phyloP scores from a whole-genome alignment of 441 rosid genomes.

The Jatropha podagrica region DNA sequence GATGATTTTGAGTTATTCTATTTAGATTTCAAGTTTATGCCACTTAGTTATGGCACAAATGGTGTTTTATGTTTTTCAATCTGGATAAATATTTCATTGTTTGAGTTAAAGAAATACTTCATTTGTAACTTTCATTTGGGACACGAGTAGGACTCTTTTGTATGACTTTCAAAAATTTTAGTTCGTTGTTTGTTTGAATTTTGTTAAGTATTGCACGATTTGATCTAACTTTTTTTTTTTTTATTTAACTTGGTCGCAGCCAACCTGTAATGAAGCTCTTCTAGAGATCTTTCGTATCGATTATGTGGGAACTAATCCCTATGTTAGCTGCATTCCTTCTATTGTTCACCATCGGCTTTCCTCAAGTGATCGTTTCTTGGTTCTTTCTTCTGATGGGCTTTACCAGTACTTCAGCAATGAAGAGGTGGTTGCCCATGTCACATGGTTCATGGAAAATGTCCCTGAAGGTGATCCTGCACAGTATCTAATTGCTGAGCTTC shows the following conservation, averaged over 20 bases:
- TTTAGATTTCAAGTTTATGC: neutral
- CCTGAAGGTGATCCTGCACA: constrained; percentile 99
- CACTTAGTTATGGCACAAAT: neutral
- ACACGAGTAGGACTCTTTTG: neutral
- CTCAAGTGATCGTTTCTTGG: constrained; percentile 83
- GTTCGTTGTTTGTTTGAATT: constrained; percentile 4
- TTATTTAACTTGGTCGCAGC: constrained; percentile 46
- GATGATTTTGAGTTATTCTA: neutral
- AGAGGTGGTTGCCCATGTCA: constrained; percentile 93
- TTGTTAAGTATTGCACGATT: neutral
- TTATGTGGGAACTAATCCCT: constrained; percentile 75
- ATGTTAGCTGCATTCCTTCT: constrained; percentile 78
- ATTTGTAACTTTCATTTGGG: neutral
- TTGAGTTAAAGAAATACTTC: neutral
- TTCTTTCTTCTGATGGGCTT: constrained; percentile 89
- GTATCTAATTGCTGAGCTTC: constrained; percentile 89
- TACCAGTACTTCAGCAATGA: constrained; percentile 95
- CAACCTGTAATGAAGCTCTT: constrained; percentile 79
- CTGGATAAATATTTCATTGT: neutral
- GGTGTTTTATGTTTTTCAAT: neutral
- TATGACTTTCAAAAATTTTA: neutral
- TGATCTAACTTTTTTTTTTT: constrained; percentile 15
- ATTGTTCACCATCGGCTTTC: constrained; percentile 78
- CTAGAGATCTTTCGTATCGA: constrained; percentile 72
- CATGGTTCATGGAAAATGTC: constrained; percentile 94